Evolutionary conservation across 495 filamentous ascomycete genomes (phyloP).

Genomic region (Daldinia vernicosa): DNA sequence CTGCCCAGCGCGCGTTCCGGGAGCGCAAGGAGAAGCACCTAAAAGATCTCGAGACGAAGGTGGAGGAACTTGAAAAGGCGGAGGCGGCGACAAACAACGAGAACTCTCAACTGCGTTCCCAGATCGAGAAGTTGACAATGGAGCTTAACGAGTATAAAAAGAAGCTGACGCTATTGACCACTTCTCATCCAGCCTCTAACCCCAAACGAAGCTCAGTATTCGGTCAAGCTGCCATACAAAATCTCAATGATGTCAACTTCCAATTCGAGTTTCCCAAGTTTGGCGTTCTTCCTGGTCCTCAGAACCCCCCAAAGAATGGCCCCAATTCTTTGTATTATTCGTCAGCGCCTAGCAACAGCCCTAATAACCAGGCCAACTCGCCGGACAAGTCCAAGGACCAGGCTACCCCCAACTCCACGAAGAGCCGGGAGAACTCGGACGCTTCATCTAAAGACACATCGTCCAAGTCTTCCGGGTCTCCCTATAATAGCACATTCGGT

Average conservation of each 20-base stretch:
- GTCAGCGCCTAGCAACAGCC: conserved; percentile 36
- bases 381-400: conserved; percentile 46
- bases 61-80: conserved; percentile 87
- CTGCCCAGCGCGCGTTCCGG: conserved; percentile 94
- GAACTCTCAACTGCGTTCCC: conserved; percentile 81
- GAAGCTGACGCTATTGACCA: conserved; percentile 68
- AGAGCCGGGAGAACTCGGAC: conserved; percentile 42
- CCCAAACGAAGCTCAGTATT: conserved; percentile 43
- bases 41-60: conserved; percentile 94
- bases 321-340: conserved; percentile 42
- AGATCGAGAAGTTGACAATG: conserved; percentile 85
- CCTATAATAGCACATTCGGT: conserved; percentile 49
- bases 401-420: conserved; percentile 42
- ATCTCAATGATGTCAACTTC: conserved; percentile 77
- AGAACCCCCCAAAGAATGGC: conserved; percentile 61
- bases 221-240: conserved; percentile 63
- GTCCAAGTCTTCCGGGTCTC: conserved; percentile 47
- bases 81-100: conserved; percentile 86
- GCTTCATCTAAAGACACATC: conserved; percentile 49
- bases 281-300: conserved; percentile 74
- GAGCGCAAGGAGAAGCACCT: conserved; percentile 98
- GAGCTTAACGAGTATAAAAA: conserved; percentile 92
- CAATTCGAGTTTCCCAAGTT: conserved; percentile 96
- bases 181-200: conserved; percentile 30
- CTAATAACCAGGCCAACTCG: conserved; percentile 46